Evolutionary conservation across 331 rosid species (phyloP), one percentile per base, ranked within the genome.

Genomic region (Rosa hybrid): DNA sequence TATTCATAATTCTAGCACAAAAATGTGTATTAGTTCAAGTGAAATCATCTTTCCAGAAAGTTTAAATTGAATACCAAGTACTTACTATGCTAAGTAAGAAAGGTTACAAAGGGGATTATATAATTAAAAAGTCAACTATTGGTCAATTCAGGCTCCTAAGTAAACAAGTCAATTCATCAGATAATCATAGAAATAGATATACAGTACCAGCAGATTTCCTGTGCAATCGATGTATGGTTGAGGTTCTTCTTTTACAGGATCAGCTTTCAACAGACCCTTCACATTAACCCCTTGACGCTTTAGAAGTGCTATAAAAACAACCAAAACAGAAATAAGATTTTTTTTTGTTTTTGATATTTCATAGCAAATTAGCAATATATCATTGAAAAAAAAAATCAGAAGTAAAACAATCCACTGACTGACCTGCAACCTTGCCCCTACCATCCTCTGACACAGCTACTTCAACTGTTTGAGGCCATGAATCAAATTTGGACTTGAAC

Each of bases 361-460:
- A 74, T 42, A 49, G 57, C 42, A 85, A 54, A 82, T 81, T 46
- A 62, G 63, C 39, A 83, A 65, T 82, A 50, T 38, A 56, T 71
- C 16, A 42, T 72, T 12, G 48, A 50, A 39, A 77, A 63, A 12
- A 49, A 77, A 64, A n/a, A 49, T 49, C 74, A 81, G 65, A 65
- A 12, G 71, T 53, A 79, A 84, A 71, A 39, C 23, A 75, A 81
- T 77, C 69, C 49, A 82, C 68, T 83, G 81, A 84, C 94, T 86
- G 81, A 96, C 99, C 99, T 87, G 99, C 99, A 75, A 96, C 99
- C 92, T 93, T 96, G 86, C 99, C 99, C 77, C 98, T 90, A 60
- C 99, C 99, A 84, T 96, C 98, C 88, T 96, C 99, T 34, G 98
- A 82, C 70, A 85, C 90, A 48, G 94, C 81, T 59, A 84, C 90